Evolutionary conservation across 306 rosid species (phyloP), one percentile per base, ranked within the genome.

Genomic region (Prunus dulcis): DNA sequence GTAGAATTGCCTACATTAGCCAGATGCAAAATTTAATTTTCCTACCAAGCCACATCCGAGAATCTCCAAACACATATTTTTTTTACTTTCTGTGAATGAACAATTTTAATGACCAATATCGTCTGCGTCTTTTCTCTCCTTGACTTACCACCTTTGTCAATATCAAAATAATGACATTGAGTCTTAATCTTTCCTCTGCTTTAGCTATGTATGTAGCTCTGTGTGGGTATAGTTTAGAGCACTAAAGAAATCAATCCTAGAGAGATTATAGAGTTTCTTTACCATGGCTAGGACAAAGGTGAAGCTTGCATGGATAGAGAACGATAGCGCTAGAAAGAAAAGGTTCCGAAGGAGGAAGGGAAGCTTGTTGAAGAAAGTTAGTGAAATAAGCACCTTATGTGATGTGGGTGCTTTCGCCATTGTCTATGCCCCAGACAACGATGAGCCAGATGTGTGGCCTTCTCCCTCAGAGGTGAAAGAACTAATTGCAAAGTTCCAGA

Each of bases 201-300:
- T 2, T 1, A 10, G 1, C 6, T 55, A 58, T 57, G 23, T 58
- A 58, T 9, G 23, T 23, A 20, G 5, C 32, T 0, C 6, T 3
- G 32, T 4, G 7, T 19, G 3, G 64, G 64, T 22, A 10, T 23
- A 25, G 13, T 58, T 58, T 23, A 58, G 64, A 11, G 32, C 64
- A 58, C 13, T 2, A 10, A 1, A 57, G 15, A 55, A n/a, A 2
- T 57, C 18, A 57, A 23, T 20, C 19, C 5, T 57, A 22, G 30
- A 57, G 63, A 58, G 64, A 12, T 20, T 22, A 4, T 6, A 3
- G 19, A 14, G 19, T 51, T 34, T 7, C 41, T 34, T 30, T 11
- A 58, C 15, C 18, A 83, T 78, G 87, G 78, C 84, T 18, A 74
- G 81, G 66, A 83, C 75, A 68, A 86, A 69, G 25, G 82, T 86